A percentile compares a stretch with the other conserved stretches of the same genome.
These are phyloP conservation scores for Leptographium flavum DNA, from an alignment of 2,329 filamentous ascomycete genomes.

Conservation along the genomic window DNA sequence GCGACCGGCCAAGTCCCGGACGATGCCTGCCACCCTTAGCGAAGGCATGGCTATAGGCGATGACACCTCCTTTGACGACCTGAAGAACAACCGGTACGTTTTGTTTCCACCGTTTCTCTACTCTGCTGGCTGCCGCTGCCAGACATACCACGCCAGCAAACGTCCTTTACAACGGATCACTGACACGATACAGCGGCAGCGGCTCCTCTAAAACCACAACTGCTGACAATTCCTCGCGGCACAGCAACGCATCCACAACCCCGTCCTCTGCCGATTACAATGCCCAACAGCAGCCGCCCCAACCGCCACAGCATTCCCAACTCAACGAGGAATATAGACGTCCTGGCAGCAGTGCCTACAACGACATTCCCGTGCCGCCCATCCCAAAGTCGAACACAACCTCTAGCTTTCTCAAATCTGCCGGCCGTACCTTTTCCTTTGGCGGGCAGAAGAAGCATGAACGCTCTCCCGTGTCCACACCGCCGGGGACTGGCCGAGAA, in stretches of 20 bases:
- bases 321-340: conserved; percentile 24
- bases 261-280: conserved; percentile 39
- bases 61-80: conserved; percentile 44
- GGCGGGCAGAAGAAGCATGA: conserved; percentile 39
- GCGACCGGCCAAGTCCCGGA: conserved; percentile 20
- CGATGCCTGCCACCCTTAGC: conserved; percentile 23
- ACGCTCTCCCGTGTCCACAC: conserved; percentile 12
- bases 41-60: conserved; percentile 23
- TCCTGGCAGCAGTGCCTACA: conserved; percentile 22
- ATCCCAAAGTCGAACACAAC: conserved; percentile 31
- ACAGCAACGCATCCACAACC: conserved; percentile 47
- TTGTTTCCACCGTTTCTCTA: background rate
- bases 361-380: conserved; percentile 25
- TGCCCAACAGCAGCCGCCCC: conserved; percentile 15
- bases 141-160: background rate
- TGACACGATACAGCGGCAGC: conserved; percentile 31
- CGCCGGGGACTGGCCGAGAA: conserved; percentile 20
- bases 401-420: conserved; percentile 38
- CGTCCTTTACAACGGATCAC: background rate
- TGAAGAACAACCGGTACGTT: conserved; percentile 40
- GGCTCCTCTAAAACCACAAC: conserved; percentile 45
- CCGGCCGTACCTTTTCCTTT: conserved; percentile 46
- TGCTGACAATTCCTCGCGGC: conserved; percentile 45
- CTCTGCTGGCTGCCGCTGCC: background rate
- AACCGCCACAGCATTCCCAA: conserved; percentile 3